Conservation (phyloP, 2,329 filamentous ascomycete species). For the Colletotrichum agaves region DNA sequence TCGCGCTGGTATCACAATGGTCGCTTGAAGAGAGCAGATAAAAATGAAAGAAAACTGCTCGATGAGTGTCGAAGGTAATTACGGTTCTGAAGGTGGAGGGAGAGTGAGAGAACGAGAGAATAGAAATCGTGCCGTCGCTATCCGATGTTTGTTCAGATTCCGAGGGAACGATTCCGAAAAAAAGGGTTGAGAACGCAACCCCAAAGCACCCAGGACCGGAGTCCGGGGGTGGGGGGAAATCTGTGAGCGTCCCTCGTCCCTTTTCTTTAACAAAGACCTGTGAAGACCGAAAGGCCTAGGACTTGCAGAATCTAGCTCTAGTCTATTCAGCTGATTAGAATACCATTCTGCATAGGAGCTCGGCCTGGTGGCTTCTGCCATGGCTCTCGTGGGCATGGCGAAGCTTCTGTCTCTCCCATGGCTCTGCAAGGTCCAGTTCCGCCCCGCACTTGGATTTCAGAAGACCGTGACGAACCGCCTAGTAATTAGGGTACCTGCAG, state of each 20-base stretch:
- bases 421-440: background rate
- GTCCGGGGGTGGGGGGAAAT: constrained; percentile 35
- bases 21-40: background rate
- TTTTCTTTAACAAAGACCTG: background rate
- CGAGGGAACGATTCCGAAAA: constrained; percentile 27
- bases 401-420: background rate
- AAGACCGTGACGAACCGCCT: constrained; percentile 10
- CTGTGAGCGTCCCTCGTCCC: background rate
- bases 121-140: constrained; percentile 37
- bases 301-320: background rate
- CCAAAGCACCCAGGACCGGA: constrained; percentile 17
- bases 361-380: constrained; percentile 10
- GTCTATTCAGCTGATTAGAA: constrained; percentile 11
- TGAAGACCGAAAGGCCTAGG: too few relatives aligned
- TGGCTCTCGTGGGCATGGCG: background rate
- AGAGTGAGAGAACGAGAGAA: constrained; percentile 1
- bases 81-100: constrained; percentile 28
- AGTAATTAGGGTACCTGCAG: background rate
- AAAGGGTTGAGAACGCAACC: constrained; percentile 21
- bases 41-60: background rate
- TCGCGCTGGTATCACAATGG: background rate
- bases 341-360: constrained; percentile 27
- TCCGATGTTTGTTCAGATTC: constrained; percentile 32
- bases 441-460: background rate
- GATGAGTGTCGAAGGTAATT: background rate